These are phyloP conservation scores for Brachypodium distachyon DNA, from an alignment of 202 grass and related monocot genomes.

Conservation along the genomic window DNA sequence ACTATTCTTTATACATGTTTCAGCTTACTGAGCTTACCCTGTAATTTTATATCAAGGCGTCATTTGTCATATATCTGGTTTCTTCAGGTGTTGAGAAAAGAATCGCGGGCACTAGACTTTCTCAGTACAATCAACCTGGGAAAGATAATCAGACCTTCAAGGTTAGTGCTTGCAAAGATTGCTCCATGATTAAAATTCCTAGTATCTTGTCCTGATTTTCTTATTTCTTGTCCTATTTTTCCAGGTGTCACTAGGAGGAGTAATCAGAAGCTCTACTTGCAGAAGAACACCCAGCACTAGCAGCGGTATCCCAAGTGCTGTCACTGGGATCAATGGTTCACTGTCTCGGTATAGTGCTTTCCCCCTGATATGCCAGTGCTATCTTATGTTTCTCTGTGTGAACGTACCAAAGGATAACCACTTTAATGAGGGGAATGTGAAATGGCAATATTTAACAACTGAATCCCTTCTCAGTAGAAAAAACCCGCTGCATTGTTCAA, in stretches of 20 bases:
- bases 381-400: background rate
- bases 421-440: background rate
- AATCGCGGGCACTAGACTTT: constrained; percentile 19
- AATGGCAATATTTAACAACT: background rate
- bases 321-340: constrained; percentile 34
- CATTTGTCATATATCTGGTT: background rate
- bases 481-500: background rate
- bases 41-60: background rate
- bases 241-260: constrained; percentile 30
- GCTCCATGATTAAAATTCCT: background rate
- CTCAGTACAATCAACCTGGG: constrained; percentile 15
- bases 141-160: constrained; percentile 30
- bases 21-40: no score
- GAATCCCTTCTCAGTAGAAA: background rate
- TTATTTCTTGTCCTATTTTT: constrained; percentile 14
- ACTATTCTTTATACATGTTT: no score
- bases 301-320: constrained; percentile 21
- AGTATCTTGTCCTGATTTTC: background rate
- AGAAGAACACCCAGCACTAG: constrained; percentile 25
- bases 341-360: constrained; percentile 37
- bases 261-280: constrained; percentile 17
- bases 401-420: background rate
- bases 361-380: background rate
- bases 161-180: constrained; percentile 8
- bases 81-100: constrained; percentile 36